These are phyloP conservation scores for Dryadomyces quercivorus DNA, from an alignment of 2,329 filamentous ascomycete species.

Conservation along the genomic window DNA sequence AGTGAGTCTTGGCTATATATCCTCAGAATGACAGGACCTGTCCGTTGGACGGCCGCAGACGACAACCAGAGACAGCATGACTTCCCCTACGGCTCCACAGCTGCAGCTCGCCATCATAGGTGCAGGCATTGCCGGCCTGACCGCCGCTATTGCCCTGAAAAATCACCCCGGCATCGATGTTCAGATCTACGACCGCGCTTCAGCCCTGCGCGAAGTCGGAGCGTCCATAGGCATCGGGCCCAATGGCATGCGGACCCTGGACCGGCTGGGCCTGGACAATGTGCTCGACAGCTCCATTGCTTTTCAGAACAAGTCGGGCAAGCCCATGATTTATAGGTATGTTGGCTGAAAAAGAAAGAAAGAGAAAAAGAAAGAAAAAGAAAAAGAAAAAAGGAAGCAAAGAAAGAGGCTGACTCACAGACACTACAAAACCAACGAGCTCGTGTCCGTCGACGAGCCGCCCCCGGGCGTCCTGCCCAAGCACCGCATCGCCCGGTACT, in stretches of 20 bases:
- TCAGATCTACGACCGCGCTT: conserved; percentile 27
- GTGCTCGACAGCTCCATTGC: conserved; percentile 28
- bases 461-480: conserved; percentile 22
- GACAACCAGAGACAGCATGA: not conserved
- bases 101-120: conserved; percentile 7
- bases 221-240: conserved; percentile 28
- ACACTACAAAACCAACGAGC: conserved; percentile 30
- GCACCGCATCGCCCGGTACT: conserved; percentile 31
- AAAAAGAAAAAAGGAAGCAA: no score
- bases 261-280: conserved; percentile 34
- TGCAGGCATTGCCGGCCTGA: conserved; percentile 21
- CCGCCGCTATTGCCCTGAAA: conserved; percentile 19
- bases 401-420: conserved; percentile 15
- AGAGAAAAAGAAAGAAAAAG: no score
- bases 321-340: conserved; percentile 33
- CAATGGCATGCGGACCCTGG: conserved; percentile 39
- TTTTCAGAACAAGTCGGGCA: conserved; percentile 26
- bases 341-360: no score
- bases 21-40: no score
- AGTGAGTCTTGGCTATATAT: no score
- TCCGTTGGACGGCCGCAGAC: no score
- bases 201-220: not conserved
- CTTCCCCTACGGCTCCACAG: not conserved
- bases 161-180: conserved; percentile 9
- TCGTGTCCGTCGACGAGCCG: conserved; percentile 30